Percentiles rank a stretch among this genome's conserved stretches.
These are phyloP conservation scores for Epicoccum nigrum DNA, from an alignment of 2,329 filamentous ascomycete genomes.

Conservation along the genomic window DNA sequence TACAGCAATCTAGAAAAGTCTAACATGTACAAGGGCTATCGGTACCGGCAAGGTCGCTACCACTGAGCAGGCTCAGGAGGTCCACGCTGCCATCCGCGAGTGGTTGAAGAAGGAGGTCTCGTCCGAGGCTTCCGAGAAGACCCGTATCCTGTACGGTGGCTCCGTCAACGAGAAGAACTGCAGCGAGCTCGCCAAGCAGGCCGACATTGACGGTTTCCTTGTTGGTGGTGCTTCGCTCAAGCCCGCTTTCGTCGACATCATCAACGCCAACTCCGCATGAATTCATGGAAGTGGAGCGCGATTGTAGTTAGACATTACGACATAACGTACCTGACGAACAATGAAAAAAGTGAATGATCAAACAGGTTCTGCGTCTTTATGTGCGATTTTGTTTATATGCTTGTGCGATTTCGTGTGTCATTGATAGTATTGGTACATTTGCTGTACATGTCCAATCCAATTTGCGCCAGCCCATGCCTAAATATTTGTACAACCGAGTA, in stretches of 20 bases:
- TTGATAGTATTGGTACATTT: slow-evolving; percentile 29
- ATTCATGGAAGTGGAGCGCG: slow-evolving; percentile 42
- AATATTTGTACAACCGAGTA: slow-evolving; percentile 12
- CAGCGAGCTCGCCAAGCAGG: slow-evolving; percentile 86
- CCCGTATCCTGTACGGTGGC: slow-evolving; percentile 94
- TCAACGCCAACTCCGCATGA: slow-evolving; percentile 62
- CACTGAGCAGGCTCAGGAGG: slow-evolving; percentile 50
- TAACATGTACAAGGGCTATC: slow-evolving; percentile 60
- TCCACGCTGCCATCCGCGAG: slow-evolving; percentile 78
- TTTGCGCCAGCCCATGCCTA: slow-evolving; percentile 28
- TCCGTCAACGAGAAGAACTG: slow-evolving; percentile 99
- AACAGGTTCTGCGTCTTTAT: no score
- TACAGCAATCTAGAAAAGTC: neutral
- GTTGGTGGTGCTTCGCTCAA: slow-evolving; percentile 96
- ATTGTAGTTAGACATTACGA: slow-evolving; percentile 42
- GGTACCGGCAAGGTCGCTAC: slow-evolving; percentile 73
- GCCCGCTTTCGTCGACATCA: slow-evolving; percentile 82
- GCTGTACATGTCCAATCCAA: slow-evolving; percentile 27
- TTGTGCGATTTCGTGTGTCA: slow-evolving; percentile 10
- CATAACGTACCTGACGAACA: slow-evolving; percentile 12
- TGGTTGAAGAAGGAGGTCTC: slow-evolving; percentile 82
- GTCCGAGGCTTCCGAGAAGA: slow-evolving; percentile 79
- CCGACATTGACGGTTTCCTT: slow-evolving; percentile 97
- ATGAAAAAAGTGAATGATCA: slow-evolving; percentile 13
- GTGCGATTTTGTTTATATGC: neutral